These are phyloP conservation scores for Hibiscus mutabilis DNA, from an alignment of 345 rosid genomes.

Conservation along the genomic window DNA sequence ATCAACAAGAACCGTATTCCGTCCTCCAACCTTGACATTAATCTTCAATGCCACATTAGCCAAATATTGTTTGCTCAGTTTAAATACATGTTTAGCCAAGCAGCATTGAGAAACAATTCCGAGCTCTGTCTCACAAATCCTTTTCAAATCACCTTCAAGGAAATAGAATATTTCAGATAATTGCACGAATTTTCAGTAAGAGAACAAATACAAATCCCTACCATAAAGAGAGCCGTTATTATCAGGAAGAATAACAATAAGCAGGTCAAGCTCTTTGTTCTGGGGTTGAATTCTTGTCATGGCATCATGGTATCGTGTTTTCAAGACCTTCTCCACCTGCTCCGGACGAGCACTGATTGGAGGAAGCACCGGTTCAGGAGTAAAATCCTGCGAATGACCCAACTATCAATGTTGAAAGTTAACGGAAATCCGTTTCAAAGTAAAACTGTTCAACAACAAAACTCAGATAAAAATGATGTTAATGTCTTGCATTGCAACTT, in stretches of 20 bases:
- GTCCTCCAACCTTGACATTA: conserved; percentile 97
- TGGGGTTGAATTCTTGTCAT: conserved; percentile 48
- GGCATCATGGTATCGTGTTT: conserved; percentile 81
- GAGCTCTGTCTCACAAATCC: conserved; percentile 97
- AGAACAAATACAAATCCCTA: conserved; percentile 18
- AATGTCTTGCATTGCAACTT: background rate
- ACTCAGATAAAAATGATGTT: conserved; percentile 6
- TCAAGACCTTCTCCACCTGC: conserved; percentile 78
- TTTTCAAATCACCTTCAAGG: conserved; percentile 81
- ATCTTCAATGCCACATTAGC: conserved; percentile 95
- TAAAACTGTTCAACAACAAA: background rate
- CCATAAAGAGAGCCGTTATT: conserved; percentile 97
- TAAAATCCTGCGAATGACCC: conserved; percentile 47
- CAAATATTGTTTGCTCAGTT: conserved; percentile 79
- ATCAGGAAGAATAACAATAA: conserved; percentile 92
- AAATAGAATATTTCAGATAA: conserved; percentile 1
- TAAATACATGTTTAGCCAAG: conserved; percentile 80
- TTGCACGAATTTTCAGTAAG: background rate
- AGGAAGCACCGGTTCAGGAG: conserved; percentile 71
- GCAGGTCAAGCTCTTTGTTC: conserved; percentile 84
- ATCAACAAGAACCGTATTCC: conserved; percentile 94
- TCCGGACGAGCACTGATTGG: conserved; percentile 70
- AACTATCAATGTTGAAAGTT: conserved; percentile 11
- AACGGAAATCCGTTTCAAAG: background rate
- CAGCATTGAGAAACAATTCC: conserved; percentile 98